A percentile compares a stretch with the other conserved stretches of the same genome.
phyloP scores from a whole-genome alignment of 2,329 filamentous ascomycete species.

The Calonectria leucothoes region DNA sequence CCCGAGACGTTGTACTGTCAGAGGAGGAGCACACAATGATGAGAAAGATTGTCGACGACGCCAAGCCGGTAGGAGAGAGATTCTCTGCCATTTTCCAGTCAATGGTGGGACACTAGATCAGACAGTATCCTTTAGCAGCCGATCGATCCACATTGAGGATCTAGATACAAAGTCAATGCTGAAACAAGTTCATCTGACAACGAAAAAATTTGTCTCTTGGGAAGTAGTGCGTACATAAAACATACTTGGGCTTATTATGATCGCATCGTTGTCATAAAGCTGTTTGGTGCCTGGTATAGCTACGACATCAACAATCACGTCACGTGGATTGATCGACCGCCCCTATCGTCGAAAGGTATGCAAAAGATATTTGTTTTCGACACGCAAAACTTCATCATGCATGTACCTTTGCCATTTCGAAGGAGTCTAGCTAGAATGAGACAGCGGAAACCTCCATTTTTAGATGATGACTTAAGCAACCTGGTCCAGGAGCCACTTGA shows the following conservation, averaged over 20 bases:
- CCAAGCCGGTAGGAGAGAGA: constrained; percentile 12
- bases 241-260: not conserved
- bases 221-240: not conserved
- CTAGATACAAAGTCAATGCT: too few species aligned
- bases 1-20: constrained; percentile 48
- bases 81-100: constrained; percentile 3
- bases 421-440: not conserved
- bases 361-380: not conserved
- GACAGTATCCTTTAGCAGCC: too few species aligned
- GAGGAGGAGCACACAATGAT: constrained; percentile 53
- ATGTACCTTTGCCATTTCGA: not conserved
- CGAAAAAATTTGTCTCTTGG: too few species aligned
- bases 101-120: constrained; percentile 20
- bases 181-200: too few species aligned
- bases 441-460: not conserved
- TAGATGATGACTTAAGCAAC: not conserved
- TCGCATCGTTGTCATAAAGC: not conserved
- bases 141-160: too few species aligned
- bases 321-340: too few species aligned
- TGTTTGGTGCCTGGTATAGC: not conserved
- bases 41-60: constrained; percentile 50
- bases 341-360: not conserved
- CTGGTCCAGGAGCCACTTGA: constrained; percentile 2
- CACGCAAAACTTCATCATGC: not conserved
- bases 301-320: not conserved